phyloP scores from a whole-genome alignment of 2,329 filamentous ascomycete genomes.

The Phyllosticta citriasiana region DNA sequence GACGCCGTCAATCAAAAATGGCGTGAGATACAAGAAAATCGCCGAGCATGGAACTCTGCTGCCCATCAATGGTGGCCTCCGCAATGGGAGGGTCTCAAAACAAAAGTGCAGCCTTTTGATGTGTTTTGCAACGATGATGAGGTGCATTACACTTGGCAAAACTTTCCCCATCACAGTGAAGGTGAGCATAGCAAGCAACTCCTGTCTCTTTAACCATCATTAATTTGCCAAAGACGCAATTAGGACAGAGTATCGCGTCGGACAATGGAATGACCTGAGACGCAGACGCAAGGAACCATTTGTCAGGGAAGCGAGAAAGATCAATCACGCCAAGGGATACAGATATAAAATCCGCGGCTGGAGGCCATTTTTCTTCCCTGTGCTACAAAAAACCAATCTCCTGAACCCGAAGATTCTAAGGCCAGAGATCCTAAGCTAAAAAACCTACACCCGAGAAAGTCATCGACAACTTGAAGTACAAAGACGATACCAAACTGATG shows the following conservation, averaged over 20 bases:
- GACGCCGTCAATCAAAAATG: not conserved
- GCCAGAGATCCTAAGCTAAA: too few species aligned
- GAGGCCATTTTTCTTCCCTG: not conserved
- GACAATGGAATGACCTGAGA: not conserved
- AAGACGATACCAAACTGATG: not conserved
- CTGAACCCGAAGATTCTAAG: too few species aligned
- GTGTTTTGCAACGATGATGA: slow-evolving; percentile 3
- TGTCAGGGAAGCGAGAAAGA: not conserved
- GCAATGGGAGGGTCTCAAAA: not conserved
- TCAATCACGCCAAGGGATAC: not conserved
- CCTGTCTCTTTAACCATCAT: not conserved
- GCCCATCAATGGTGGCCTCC: not conserved
- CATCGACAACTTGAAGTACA: too few species aligned
- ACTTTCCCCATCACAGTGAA: not conserved
- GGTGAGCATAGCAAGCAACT: not conserved
- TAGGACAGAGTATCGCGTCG: not conserved
- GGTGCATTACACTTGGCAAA: not conserved
- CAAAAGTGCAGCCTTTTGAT: not conserved
- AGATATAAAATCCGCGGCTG: not conserved
- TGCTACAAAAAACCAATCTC: too few species aligned
- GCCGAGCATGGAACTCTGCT: not conserved
- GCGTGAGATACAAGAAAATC: not conserved
- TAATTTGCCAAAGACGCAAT: not conserved
- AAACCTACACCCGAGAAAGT: not conserved
- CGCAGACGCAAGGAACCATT: not conserved